phyloP scores from a whole-genome alignment of 805 yeast genomes.

The Saccharomycopsis vini region DNA sequence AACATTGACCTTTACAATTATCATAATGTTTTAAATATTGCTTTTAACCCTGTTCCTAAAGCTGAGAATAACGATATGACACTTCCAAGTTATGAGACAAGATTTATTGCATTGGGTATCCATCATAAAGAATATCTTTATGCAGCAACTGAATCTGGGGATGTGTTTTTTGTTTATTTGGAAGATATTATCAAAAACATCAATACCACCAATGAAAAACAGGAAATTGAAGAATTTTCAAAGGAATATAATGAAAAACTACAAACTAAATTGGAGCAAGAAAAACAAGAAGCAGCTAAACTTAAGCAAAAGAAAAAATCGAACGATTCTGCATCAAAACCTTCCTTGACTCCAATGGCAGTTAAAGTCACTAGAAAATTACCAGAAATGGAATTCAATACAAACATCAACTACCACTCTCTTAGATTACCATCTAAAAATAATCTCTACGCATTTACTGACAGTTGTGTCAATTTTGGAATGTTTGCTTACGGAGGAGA shows the following conservation, averaged over 20 bases:
- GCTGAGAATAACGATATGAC: background rate
- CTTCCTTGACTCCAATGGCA: background rate
- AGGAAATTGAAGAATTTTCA: background rate
- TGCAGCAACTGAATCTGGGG: slow-evolving; percentile 10
- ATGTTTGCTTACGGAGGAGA: slow-evolving; percentile 80
- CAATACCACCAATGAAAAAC: background rate
- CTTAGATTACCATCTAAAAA: too few species aligned
- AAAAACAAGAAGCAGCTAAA: background rate
- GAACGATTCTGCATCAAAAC: too few species aligned
- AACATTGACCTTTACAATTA: too few species aligned
- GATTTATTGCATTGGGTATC: slow-evolving; percentile 11
- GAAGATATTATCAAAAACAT: slow-evolving; percentile 8
- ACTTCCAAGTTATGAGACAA: slow-evolving; percentile 5
- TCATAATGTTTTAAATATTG: too few species aligned
- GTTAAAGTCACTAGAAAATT: slow-evolving; percentile 2
- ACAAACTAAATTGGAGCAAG: background rate
- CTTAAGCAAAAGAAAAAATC: background rate
- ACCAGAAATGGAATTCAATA: slow-evolving; percentile 5
- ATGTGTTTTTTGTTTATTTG: slow-evolving; percentile 8
- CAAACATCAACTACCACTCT: too few species aligned
- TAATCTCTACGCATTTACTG: slow-evolving; percentile 7
- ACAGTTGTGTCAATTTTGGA: slow-evolving; percentile 22
- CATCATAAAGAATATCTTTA: slow-evolving; percentile 11
- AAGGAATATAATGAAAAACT: background rate
- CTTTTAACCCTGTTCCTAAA: slow-evolving; percentile 2